Base-by-base conservation (phyloP, 371 early-diverging fungal species). In the Nematocida ironsii region DNA sequence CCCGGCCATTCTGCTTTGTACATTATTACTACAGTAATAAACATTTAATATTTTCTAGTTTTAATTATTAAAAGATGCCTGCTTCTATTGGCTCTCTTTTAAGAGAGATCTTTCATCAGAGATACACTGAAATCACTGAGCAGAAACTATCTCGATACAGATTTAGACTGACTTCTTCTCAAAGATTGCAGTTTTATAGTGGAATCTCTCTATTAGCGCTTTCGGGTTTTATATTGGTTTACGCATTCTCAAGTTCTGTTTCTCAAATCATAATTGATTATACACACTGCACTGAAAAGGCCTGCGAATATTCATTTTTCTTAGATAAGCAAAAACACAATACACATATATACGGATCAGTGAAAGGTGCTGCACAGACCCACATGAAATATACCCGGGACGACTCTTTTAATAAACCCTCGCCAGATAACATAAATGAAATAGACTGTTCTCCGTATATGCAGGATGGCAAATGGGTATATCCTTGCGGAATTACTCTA, bases 131-230 rank as follows among this genome's bases (percentile, higher is more conserved):
- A 13, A 68, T 78, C 1, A 39, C 80, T 18, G 60, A 78, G 72
- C 70, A 78, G 55, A 69, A 67, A 48, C 60, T 78, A 33, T 57
- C 44, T 16, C 70, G 56, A 70, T 78, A 78, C 57, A 56, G 18
- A 23, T n/a, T 78, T 23, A 4, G 25, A 18, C 23, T 78, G 9
- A 67, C 44, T 42, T 11, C 55, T 5, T 61, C 5, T 2, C 11
- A 68, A 45, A 78, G 48, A 48, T n/a, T 78, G 23, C n/a, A 20
- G 6, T 39, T 78, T 16, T 45, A 25, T n/a, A 55, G 61, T 5
- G 23, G 23, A 7, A 18, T 52, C 57, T 57, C 60, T 13, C 25
- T 62, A 11, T 52, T n/a, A 1, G 69, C 50, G 16, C 11, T 76
- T 11, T 16, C 58, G 0, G 54, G 70, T 18, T n/a, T 40, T n/a